Base-by-base conservation (phyloP, 176 grass and related monocot species). In the Rhynchospora tenuis region DNA sequence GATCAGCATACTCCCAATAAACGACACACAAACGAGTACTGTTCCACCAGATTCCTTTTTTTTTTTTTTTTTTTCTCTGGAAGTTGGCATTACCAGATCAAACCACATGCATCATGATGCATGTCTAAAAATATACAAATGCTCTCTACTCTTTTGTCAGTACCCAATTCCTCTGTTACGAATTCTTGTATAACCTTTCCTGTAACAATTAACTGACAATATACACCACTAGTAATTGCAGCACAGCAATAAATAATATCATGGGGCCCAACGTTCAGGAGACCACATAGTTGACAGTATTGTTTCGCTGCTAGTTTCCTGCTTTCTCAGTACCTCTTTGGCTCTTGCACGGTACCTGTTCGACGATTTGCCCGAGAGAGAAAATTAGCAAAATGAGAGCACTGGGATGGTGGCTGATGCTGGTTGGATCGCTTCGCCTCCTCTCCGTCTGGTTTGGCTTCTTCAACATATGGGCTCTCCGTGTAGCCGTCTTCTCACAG, bases 391-490 rank as follows among this genome's bases (percentile, higher is more conserved):
- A 83, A 70, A 86, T 94, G 78, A 90, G 84, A 54, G 56, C 86
- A 27, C 78, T 98, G n/a, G 92, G 95, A 0, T 94, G 92, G 95
- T 98, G 92, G 95, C 85, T 94, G 38, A 98, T 98, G 89, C 87
- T 93, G 45, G 92, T 98, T 42, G 95, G 95, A 3, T 91, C 81
- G 26, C 90, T 93, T 28, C 92, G 95, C 64, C 90, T 98, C 46
- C 89, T 86, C 81, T 94, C 90, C 59, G 90, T 98, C 46, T 98
- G 95, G 95, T 94, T 94, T 72, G 95, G 95, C 60, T 98, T 98
- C 92, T 98, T 93, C 85, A 44, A 94, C 89, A 98, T 94, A 83
- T 94, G 92, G 95, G 95, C 92, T 48, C 85, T 98, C 22, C 88
- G 90, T 57, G 61, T 91, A 64, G 95, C 95, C 70, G 92, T 98